Percentiles rank a stretch among this genome's conserved stretches.
These are phyloP conservation scores for Gentiana dahurica DNA, from an alignment of 257 asterid genomes.

Conservation along the genomic window DNA sequence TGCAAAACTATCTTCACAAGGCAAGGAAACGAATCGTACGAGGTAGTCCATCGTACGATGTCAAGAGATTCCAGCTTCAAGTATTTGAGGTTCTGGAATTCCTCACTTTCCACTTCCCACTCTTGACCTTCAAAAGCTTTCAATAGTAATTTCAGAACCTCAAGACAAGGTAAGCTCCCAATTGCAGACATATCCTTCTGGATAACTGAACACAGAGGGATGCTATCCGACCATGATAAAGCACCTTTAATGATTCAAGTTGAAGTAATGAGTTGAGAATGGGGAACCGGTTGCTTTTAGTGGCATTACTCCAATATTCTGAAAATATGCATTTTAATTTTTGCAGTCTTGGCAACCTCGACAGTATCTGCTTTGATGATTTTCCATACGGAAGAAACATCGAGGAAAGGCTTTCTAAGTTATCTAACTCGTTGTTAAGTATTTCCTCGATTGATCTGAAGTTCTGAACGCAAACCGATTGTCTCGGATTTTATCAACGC, in stretches of 20 bases:
- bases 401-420: conserved; percentile 2
- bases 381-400: neutral
- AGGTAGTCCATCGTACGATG: neutral
- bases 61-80: neutral
- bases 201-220: neutral
- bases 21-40: neutral
- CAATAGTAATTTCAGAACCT: too few species aligned
- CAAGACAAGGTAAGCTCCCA: neutral
- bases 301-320: neutral
- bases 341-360: neutral
- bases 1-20: neutral
- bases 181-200: neutral
- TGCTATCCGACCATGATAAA: neutral
- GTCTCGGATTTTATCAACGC: too few species aligned
- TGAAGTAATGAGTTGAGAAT: too few species aligned
- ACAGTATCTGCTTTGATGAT: neutral
- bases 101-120: neutral
- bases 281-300: neutral
- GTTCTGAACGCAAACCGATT: neutral
- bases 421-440: neutral
- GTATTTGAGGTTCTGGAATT: neutral
- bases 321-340: conserved; percentile 1
- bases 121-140: neutral
- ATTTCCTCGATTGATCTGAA: neutral
- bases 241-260: too few species aligned